Percentiles rank a stretch among this genome's conserved stretches.
phyloP scores from a whole-genome alignment of 208 protist species.

The Leishmania martiniquensis region DNA sequence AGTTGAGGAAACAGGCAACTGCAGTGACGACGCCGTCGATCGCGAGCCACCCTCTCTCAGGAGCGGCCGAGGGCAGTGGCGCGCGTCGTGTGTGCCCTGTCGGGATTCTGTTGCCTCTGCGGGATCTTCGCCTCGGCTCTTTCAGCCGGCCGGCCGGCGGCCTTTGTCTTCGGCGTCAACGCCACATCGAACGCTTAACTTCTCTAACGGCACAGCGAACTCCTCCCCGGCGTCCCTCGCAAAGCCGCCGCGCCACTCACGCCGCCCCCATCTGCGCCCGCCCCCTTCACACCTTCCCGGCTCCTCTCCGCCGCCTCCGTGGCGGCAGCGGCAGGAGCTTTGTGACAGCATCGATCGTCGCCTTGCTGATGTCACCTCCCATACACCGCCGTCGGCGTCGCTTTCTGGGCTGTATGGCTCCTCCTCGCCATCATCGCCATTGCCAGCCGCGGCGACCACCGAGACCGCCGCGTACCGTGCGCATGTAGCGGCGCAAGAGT shows the following conservation, averaged over 20 bases:
- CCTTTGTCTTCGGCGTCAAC: conserved; percentile 3
- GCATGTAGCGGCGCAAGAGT: conserved; percentile 32
- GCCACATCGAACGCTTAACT: conserved; percentile 22
- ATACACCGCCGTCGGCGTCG: neutral
- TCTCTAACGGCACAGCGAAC: conserved; percentile 3
- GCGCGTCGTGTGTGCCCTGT: neutral
- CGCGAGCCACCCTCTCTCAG: neutral
- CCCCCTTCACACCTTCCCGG: neutral
- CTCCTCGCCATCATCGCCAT: conserved; percentile 2
- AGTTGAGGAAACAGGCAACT: neutral
- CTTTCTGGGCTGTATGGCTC: neutral
- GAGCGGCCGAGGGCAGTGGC: neutral
- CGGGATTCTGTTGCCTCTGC: neutral
- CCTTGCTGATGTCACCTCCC: neutral
- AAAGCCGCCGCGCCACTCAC: conserved; percentile 18
- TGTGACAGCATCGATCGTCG: neutral
- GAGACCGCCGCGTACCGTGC: conserved; percentile 18
- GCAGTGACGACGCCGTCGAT: neutral
- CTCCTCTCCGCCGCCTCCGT: conserved; percentile 4
- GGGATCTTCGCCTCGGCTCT: neutral
- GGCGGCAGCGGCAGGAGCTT: conserved; percentile 13
- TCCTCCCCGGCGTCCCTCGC: conserved; percentile 22
- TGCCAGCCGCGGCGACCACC: neutral
- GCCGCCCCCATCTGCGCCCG: conserved; percentile 18
- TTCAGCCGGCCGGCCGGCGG: neutral